Base-by-base conservation (phyloP, 306 rosid genomes). In the Glycine tomentella region DNA sequence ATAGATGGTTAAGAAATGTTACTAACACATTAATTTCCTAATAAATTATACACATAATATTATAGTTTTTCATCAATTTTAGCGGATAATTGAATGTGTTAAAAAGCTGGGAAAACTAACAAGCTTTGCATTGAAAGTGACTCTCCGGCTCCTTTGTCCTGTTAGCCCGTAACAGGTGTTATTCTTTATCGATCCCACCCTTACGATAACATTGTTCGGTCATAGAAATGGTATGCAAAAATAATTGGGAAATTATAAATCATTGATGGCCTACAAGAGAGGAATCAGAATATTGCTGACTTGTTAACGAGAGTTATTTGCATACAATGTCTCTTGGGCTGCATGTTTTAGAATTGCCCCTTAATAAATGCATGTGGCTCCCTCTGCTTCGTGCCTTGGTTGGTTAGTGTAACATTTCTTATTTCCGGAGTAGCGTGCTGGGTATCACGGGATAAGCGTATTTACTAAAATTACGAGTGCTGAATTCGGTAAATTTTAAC, bases 261-360 rank as follows among this genome's bases (percentile, higher is more conserved):
- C 20, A 25, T 49, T 48, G 20, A 48, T 69, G 58, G 57, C 75
- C 75, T 69, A 69, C 73, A 45, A 68, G 55, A 15, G 8, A 68
- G 73, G 73, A 68, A 68, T 44, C 38, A 45, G 73, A 68, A 68
- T 68, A 68, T 68, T 68, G 53, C 73, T 44, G 73, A 68, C 55
- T 67, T 15, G 72, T 67, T 38, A 42, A 48, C 34, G 2, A 7
- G 15, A 40, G 4, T 67, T 67, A 67, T 69, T 45, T 46, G 15
- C 58, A 20, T 20, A 48, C 31, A 8, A 7, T 59, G 38, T 59
- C 38, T 59, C 36, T 59, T 9, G 8, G 44, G 44, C 67, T 61
- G 67, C 67, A 59, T 65, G 71, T 40, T 65, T 65, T 65, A 13
- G 50, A 65, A 65, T 40, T 38, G 50, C 31, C 50, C n/a, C 13